phyloP scores from a whole-genome alignment of 2,329 filamentous ascomycete species.

The Bertia moriformis region DNA sequence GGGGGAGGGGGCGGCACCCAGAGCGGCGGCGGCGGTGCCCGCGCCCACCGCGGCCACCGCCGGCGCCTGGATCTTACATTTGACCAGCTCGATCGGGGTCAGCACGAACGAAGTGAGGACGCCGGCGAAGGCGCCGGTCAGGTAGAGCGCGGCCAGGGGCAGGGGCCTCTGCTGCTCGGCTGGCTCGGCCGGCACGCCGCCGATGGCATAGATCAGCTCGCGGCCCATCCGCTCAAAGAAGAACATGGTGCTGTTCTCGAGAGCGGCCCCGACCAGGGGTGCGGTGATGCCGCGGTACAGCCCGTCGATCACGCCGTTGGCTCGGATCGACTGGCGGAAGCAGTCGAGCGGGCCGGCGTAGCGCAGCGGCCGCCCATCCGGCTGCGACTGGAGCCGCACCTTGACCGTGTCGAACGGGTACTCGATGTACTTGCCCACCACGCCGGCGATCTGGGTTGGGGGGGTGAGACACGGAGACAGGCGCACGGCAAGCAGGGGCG shows the following conservation, averaged over 20 bases:
- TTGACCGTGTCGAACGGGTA: constrained; percentile 99
- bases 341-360: constrained; percentile 86
- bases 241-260: constrained; percentile 85
- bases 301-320: constrained; percentile 59
- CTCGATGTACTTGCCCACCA: constrained; percentile 89
- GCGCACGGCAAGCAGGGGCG: constrained; percentile 3
- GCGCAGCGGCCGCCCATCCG: constrained; percentile 63
- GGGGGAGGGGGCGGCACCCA: too few species aligned
- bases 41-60: constrained; percentile 24
- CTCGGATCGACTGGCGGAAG: constrained; percentile 70
- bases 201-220: constrained; percentile 41
- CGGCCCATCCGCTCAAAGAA: constrained; percentile 73
- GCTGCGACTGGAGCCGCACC: constrained; percentile 91
- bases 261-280: constrained; percentile 75
- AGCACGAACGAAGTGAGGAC: constrained; percentile 80
- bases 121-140: constrained; percentile 77
- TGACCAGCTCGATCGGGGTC: constrained; percentile 91
- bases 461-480: constrained; percentile 5
- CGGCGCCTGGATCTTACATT: constrained; percentile 92
- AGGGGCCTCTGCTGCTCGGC: too few species aligned
- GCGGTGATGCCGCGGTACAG: constrained; percentile 89
- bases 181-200: constrained; percentile 29
- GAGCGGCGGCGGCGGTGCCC: too few species aligned
- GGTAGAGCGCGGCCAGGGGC: constrained; percentile 59
- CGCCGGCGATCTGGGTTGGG: constrained; percentile 65